phyloP scores from a whole-genome alignment of 129 eudicot genomes.

The Tanacetum coccineum region DNA sequence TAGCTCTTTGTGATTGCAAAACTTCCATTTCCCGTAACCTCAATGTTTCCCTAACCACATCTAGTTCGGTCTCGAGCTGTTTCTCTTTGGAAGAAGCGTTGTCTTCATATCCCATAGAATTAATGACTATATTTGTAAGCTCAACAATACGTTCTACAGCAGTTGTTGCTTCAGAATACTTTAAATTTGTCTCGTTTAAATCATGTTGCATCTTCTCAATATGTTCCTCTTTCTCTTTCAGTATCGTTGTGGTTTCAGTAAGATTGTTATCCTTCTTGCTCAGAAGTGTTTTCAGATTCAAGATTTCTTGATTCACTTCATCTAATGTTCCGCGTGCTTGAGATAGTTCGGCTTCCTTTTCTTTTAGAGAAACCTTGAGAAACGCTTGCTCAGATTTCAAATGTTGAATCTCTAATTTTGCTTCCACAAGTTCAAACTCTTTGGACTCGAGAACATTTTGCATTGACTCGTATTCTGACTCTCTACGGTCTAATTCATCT shows the following conservation, averaged over 20 bases:
- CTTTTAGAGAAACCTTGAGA: conserved; percentile 48
- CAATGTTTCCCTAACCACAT: conserved; percentile 51
- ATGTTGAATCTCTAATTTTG: conserved; percentile 69
- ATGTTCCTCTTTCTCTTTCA: conserved; percentile 58
- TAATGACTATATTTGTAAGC: conserved; percentile 50
- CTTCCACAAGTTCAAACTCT: conserved; percentile 75
- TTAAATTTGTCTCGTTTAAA: conserved; percentile 38
- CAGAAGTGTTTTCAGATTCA: conserved; percentile 51
- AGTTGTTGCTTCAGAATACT: conserved; percentile 61
- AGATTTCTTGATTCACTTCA: conserved; percentile 56
- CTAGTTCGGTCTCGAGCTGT: conserved; percentile 63
- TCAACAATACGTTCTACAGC: conserved; percentile 55
- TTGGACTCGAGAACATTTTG: conserved; percentile 45
- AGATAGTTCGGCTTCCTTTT: conserved; percentile 55
- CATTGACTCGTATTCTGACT: conserved; percentile 41
- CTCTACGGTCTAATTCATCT: conserved; percentile 51
- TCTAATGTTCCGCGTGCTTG: conserved; percentile 43
- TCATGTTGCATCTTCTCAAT: conserved; percentile 49
- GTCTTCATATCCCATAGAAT: conserved; percentile 32
- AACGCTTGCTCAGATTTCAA: conserved; percentile 52
- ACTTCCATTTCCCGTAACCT: conserved; percentile 71
- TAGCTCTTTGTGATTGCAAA: conserved; percentile 54
- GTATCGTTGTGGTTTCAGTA: conserved; percentile 36
- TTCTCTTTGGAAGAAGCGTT: conserved; percentile 32
- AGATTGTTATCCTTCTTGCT: conserved; percentile 47